These are phyloP conservation scores for Gossypium davidsonii DNA, from an alignment of 441 rosid genomes.

Conservation along the genomic window DNA sequence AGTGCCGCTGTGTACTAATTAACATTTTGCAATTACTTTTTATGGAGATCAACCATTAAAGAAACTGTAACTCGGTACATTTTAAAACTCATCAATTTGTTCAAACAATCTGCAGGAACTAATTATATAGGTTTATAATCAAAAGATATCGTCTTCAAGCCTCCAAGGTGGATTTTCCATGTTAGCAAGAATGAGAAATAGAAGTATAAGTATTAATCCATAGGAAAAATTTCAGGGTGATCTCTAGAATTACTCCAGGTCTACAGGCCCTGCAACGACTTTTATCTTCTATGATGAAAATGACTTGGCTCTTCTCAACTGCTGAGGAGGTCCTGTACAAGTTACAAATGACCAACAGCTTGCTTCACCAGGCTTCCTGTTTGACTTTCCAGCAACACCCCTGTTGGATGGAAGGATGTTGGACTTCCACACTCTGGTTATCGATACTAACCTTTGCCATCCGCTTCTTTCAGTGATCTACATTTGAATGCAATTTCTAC, in stretches of 20 bases:
- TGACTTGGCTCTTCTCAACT: conserved; percentile 8
- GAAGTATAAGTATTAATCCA: background rate
- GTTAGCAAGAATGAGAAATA: background rate
- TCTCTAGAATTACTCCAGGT: background rate
- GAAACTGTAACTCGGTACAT: background rate
- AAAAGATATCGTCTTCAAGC: background rate
- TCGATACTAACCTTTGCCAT: conserved; percentile 20
- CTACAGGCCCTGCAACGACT: background rate
- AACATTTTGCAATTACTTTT: background rate
- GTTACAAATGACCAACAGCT: conserved; percentile 26
- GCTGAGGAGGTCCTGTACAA: conserved; percentile 15
- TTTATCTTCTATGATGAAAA: conserved; percentile 9
- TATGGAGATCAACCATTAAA: conserved; percentile 3
- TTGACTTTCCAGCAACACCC: background rate
- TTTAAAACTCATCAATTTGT: background rate
- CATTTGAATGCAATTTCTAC: conserved; percentile 28
- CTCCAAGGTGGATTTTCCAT: background rate
- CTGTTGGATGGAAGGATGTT: conserved; percentile 2
- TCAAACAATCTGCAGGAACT: background rate
- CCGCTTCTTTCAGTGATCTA: conserved; percentile 22
- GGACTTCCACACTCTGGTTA: conserved; percentile 12
- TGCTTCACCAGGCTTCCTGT: background rate
- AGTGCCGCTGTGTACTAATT: background rate
- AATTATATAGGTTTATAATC: background rate
- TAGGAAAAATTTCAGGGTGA: background rate